phyloP scores from a whole-genome alignment of 306 rosid genomes.

The Vachellia pachyceras region DNA sequence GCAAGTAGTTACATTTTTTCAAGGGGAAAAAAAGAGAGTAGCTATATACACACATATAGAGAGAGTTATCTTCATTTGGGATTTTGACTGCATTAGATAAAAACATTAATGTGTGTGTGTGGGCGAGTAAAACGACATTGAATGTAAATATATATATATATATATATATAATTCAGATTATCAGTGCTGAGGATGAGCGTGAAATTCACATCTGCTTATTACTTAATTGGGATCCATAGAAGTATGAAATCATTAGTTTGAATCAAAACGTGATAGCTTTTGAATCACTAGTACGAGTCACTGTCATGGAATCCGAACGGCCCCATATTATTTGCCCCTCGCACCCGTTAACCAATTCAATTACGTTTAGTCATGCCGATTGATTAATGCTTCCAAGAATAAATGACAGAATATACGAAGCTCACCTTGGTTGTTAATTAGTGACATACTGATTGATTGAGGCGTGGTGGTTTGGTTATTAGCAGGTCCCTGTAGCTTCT shows the following conservation, averaged over 20 bases:
- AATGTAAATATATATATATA: background rate
- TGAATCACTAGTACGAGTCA: background rate
- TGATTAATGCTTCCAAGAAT: background rate
- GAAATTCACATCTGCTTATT: background rate
- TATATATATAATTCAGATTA: background rate
- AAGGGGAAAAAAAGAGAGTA: too few relatives aligned
- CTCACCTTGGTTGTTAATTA: too few relatives aligned
- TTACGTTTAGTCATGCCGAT: background rate
- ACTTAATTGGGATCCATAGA: too few relatives aligned
- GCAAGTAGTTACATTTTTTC: too few relatives aligned
- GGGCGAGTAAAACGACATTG: background rate
- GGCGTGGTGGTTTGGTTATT: too few relatives aligned
- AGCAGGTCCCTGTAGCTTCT: too few relatives aligned
- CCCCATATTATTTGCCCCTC: background rate
- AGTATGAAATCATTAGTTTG: too few relatives aligned
- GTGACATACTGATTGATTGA: too few relatives aligned
- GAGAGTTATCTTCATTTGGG: background rate
- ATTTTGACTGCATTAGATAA: background rate
- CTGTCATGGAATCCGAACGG: constrained; percentile 4
- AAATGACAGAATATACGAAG: background rate
- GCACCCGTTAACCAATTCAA: too few relatives aligned
- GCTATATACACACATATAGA: too few relatives aligned
- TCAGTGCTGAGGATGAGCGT: background rate
- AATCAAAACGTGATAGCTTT: background rate
- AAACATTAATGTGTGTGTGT: too few relatives aligned